Evolutionary conservation across 2,329 filamentous ascomycete genomes (phyloP), one percentile per base, ranked within the genome.

Genomic region (Fusarium begoniae): DNA sequence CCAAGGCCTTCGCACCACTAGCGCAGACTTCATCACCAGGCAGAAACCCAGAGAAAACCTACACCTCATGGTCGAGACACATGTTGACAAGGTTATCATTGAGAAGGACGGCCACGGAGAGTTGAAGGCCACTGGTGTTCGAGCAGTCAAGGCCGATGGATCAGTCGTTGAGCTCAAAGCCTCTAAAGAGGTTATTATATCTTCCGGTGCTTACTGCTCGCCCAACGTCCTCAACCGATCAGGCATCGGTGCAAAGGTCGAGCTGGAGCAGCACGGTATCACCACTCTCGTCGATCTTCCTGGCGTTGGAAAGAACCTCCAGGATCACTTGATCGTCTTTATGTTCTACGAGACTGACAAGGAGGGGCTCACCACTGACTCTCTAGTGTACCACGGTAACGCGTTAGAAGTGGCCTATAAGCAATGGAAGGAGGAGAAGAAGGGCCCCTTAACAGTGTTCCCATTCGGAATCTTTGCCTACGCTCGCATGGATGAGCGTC

Each of bases 381-480:
- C 87, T 24, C 75, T 80, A 7, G 84, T 88, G 47, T 89, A 89
- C 79, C 88, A 90, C 69, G 84, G 84, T 40, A 83, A 88, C 71
- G 87, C 85, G 32, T 81, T 88, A 24, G 81, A 82, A 18, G 85
- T 85, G 59, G 85, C 87, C 1, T 88, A 88, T 74, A 79, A 84
- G 18, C 83, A 88, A 54, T 92, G 88, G 86, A 86, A 89, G 78
- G 85, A 89, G 37, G 85, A 88, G 57, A 90, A 90, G 75, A 83
- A 84, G 5, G 90, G 90, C 2, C 84, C 89, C 40, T 81, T 92
- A 2, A 88, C 90, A 3, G 87, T 85, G 0, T 91, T 92, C 74
- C 90, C 90, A 15, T 92, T 92, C 59, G 90, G 90, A 45, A 84
- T 85, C 17, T 91, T 92, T 59, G 89, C 86, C 17, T 92, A 86